Base-by-base conservation (phyloP, 108 stramenopile genomes). In the Fragilariopsis cylindrus region DNA sequence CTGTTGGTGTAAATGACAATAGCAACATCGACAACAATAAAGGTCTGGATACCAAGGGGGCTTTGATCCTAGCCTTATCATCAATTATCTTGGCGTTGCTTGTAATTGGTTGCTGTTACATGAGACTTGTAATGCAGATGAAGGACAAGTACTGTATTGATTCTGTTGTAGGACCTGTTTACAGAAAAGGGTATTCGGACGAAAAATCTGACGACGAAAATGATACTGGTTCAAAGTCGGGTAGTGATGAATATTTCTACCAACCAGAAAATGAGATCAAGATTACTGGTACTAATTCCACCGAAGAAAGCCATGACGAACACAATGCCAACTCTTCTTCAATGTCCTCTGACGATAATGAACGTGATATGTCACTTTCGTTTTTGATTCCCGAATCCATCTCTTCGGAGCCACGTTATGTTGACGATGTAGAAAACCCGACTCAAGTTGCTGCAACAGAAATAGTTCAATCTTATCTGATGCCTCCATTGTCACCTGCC, bases 401-500 rank as follows among this genome's bases (percentile, higher is more conserved):
- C 16, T 9, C 62, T 41, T 43, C 62, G 11, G 43, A 45, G 42
- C 3, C 8, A 3, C 11, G n/a, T 2, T 43, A 4, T n/a, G 40
- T 63, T 45, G 30, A 63, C 62, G 62, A 63, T n/a, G 42, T 63
- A 4, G 62, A 63, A 45, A 63, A 63, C 7, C 62, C 43, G 46
- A n/a, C 5, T 45, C 16, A 44, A 11, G 62, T n/a, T 21, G 62
- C 42, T 63, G 9, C 43, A n/a, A 19, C 18, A 7, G 57, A 2
- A 7, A 2, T 7, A 7, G 13, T 57, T 5, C 41, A 39, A 60
- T 60, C n/a, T n/a, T 60, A n/a, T 40, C 8, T 45, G 9, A 41
- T 63, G 42, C 62, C 62, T 45, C 62, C 62, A 13, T 15, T 63
- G n/a, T 43, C 62, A 13, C 62, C 62, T 12, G 40, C 43, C 43